Base-by-base conservation (phyloP, 2,329 filamentous ascomycete species). In the Fusarium sarcochroum region DNA sequence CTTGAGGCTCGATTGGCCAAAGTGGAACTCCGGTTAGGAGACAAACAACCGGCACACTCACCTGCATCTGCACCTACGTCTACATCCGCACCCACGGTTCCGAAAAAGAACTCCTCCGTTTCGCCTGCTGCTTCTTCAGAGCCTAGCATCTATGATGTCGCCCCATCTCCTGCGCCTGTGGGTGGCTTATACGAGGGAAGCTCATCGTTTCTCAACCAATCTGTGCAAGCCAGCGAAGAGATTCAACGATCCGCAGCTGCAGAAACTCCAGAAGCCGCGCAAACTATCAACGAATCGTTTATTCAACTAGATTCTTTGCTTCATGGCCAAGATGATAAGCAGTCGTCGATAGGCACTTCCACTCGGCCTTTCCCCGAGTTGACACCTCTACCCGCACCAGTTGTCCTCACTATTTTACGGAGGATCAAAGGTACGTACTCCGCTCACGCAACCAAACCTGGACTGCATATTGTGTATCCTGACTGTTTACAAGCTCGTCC, bases 181-280 rank as follows among this genome's bases (percentile, higher is more conserved):
- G 57, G 27, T 21, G 45, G 30, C 13, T 25, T 70, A 4, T 70
- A 70, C 14, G 64, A 70, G 20, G 68, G 68, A n/a, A 62, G 54
- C 4, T 70, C 68, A 4, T 70, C 68, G 0, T 70, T 70, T 21
- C 59, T 63, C 23, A 64, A 54, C 23, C 68, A 70, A n/a, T 68
- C 64, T 11, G 37, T 63, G 6, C 49, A 55, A 18, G 51, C 68
- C 7, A 66, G 56, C 20, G 35, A 70, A 44, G 67, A 68, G n/a
- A 35, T 63, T 20, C 60, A 68, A 40, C 45, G 42, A 13, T 55
- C 65, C 13, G 65, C 55, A n/a, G 61, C 23, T 14, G 54, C 61
- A 8, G 45, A 58, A 6, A 69, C 53, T 3, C 58, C 65, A 7
- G 65, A 66, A 20, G 61, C 60, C n/a, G 55, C 62, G 6, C 58